These are phyloP conservation scores for Solanum chilense DNA, from an alignment of 257 asterid species.

Conservation along the genomic window DNA sequence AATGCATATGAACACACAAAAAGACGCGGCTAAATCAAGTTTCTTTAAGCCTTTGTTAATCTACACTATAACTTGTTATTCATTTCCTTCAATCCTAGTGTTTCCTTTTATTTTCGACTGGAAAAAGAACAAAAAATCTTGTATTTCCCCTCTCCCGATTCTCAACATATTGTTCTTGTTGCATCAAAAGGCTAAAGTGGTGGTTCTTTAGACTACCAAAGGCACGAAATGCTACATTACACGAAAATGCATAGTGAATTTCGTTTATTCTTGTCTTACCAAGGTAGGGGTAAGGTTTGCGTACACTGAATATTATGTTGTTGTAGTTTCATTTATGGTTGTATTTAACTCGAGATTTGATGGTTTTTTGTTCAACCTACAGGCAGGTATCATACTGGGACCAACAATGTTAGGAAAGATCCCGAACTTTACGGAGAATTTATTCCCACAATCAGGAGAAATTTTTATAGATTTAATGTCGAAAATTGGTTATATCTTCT, in stretches of 20 bases:
- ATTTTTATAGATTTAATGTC: slow-evolving; percentile 51
- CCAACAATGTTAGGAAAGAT: slow-evolving; percentile 52
- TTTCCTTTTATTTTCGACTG: not conserved
- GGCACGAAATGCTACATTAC: not conserved
- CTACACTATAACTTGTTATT: not conserved
- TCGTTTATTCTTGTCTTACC: not conserved
- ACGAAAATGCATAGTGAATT: not conserved
- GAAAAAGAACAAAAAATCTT: not conserved
- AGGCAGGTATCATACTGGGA: slow-evolving; percentile 87
- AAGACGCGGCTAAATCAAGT: not conserved
- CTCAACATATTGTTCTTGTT: not conserved
- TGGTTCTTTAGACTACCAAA: not conserved
- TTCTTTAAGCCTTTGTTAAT: not conserved
- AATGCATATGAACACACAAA: not conserved
- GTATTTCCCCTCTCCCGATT: not conserved
- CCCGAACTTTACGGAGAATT: not conserved
- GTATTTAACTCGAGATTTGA: not conserved
- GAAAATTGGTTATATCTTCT: slow-evolving; percentile 71
- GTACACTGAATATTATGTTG: not conserved
- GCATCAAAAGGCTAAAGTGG: not conserved
- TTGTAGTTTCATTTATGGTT: not conserved
- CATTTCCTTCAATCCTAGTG: not conserved
- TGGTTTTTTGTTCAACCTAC: not conserved
- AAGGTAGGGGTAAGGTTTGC: not conserved
- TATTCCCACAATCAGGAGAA: slow-evolving; percentile 63